A percentile compares a stretch with the other conserved stretches of the same genome.
phyloP scores from a whole-genome alignment of 176 grass and related monocot genomes.

The Hordeum marinum region DNA sequence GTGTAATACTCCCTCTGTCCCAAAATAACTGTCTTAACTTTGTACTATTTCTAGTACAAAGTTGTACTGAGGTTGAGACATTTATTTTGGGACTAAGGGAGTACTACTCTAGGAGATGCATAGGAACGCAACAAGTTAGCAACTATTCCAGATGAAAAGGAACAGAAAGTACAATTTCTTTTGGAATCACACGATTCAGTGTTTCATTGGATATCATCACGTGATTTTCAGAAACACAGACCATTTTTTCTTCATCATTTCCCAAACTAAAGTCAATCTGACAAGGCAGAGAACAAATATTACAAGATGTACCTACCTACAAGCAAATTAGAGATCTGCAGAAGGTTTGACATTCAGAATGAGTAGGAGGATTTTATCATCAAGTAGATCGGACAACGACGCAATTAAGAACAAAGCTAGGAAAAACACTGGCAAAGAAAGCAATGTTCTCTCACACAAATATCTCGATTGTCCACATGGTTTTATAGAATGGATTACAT shows the following conservation, averaged over 20 bases:
- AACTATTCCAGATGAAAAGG: too few relatives aligned
- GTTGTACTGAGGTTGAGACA: too few relatives aligned
- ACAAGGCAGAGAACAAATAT: not conserved
- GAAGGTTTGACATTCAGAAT: conserved; percentile 35
- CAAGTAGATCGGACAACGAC: conserved; percentile 23
- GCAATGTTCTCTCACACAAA: conserved; percentile 53
- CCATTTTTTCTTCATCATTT: conserved; percentile 36
- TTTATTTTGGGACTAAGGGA: too few relatives aligned
- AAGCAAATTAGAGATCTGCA: too few relatives aligned
- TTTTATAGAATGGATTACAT: conserved; percentile 52
- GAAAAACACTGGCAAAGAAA: not conserved
- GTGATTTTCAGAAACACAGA: conserved; percentile 59
- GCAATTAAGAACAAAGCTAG: not conserved
- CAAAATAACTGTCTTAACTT: too few relatives aligned
- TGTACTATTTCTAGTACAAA: too few relatives aligned
- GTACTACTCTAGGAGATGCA: not conserved
- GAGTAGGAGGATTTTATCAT: conserved; percentile 63
- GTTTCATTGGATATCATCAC: too few relatives aligned
- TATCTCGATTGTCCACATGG: conserved; percentile 56
- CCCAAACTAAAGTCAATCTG: not conserved
- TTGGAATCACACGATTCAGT: conserved; percentile 24
- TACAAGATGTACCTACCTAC: not conserved
- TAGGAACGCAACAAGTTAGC: not conserved
- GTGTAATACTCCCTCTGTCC: too few relatives aligned
- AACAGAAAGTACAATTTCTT: not conserved